Evolutionary conservation across 2,329 filamentous ascomycete genomes (phyloP).

Genomic region (Pestalotiopsis sp.): DNA sequence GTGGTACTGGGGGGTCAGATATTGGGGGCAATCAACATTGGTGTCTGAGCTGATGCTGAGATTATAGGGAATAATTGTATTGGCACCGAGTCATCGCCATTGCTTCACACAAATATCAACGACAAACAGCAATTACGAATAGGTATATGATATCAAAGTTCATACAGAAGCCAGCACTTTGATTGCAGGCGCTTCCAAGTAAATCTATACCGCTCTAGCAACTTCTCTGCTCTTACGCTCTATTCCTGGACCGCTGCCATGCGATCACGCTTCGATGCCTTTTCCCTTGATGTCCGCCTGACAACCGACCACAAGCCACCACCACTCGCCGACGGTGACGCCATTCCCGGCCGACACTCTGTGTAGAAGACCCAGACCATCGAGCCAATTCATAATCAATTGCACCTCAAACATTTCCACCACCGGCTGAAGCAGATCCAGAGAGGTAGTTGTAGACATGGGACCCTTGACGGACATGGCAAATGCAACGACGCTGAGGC

Average conservation of each 20-base stretch:
- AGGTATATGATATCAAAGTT: too few species aligned
- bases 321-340: constrained; percentile 62
- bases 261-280: neutral
- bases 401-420: constrained; percentile 66
- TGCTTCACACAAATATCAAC: too few species aligned
- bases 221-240: too few species aligned
- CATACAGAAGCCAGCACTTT: too few species aligned
- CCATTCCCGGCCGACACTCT: constrained; percentile 41
- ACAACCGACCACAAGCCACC: constrained; percentile 63
- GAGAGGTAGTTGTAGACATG: constrained; percentile 54
- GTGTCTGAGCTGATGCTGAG: too few species aligned
- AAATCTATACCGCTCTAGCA: too few species aligned
- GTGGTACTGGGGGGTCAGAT: too few species aligned
- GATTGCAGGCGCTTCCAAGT: too few species aligned
- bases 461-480: constrained; percentile 65
- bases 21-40: too few species aligned
- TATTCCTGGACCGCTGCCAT: neutral
- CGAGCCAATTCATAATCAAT: constrained; percentile 62
- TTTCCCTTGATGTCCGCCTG: constrained; percentile 24
- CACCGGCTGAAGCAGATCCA: constrained; percentile 56
- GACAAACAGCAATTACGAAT: too few species aligned
- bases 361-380: constrained; percentile 52
- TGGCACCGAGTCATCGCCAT: too few species aligned
- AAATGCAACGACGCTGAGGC: constrained; percentile 65
- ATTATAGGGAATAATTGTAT: too few species aligned